Evolutionary conservation across 495 filamentous ascomycete species (phyloP).

Genomic region (Hypoxylon trugodes): DNA sequence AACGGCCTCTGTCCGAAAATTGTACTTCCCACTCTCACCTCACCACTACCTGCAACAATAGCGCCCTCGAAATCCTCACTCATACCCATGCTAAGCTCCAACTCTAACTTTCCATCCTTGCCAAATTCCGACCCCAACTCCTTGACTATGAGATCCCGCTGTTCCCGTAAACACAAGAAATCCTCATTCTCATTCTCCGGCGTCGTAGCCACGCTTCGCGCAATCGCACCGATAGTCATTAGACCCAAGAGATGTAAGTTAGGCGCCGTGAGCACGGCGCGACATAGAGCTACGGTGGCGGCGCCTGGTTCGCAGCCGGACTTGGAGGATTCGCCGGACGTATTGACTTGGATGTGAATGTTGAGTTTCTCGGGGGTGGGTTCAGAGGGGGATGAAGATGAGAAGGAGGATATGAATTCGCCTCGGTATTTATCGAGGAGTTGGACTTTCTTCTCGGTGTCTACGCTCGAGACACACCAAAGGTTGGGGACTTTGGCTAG

Average conservation of each 20-base stretch:
- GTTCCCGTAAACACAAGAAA: constrained; percentile 73
- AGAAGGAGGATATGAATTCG: constrained; percentile 52
- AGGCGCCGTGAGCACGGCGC: constrained; percentile 71
- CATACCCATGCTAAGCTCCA: constrained; percentile 81
- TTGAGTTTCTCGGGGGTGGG: constrained; percentile 61
- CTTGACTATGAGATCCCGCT: constrained; percentile 67
- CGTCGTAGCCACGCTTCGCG: constrained; percentile 73
- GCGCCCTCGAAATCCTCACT: constrained; percentile 94
- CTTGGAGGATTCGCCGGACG: constrained; percentile 86
- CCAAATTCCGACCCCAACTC: constrained; percentile 57
- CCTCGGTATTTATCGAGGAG: constrained; percentile 80
- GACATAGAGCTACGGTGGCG: constrained; percentile 67
- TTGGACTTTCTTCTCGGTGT: constrained; percentile 84
- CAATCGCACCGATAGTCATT: constrained; percentile 98
- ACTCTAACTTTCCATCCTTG: no score
- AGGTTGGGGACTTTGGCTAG: constrained; percentile 88
- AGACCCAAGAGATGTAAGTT: constrained; percentile 78
- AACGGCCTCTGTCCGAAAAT: constrained; percentile 86
- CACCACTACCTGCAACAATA: constrained; percentile 80
- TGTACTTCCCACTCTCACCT: constrained; percentile 94
- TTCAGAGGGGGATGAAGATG: constrained; percentile 22
- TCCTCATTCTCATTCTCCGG: constrained; percentile 89
- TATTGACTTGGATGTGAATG: constrained; percentile 94
- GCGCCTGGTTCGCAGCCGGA: constrained; percentile 75
- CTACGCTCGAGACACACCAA: constrained; percentile 92